Conservation (phyloP, 1,139 yeast species). For the Pichiaceae sp. region DNA sequence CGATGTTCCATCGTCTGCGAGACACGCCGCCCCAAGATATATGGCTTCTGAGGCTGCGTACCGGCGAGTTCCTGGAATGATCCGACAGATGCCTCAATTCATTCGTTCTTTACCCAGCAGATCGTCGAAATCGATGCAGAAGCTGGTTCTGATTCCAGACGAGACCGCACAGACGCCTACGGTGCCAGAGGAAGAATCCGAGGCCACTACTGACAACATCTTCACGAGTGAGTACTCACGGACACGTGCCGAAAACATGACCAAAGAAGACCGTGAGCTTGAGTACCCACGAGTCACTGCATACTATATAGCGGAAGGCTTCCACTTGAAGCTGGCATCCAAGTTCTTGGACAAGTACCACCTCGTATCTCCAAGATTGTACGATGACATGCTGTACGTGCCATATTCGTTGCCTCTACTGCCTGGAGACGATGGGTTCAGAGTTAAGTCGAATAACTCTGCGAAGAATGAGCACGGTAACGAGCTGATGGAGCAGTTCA, state of each 20-base stretch:
- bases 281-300: conserved; percentile 84
- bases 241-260: conserved; percentile 62
- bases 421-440: conserved; percentile 79
- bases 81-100: conserved; percentile 37
- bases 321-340: conserved; percentile 55
- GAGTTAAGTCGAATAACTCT: conserved; percentile 74
- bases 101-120: conserved; percentile 72
- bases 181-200: conserved; percentile 14
- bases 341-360: conserved; percentile 62
- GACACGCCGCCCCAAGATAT: conserved; percentile 34
- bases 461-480: conserved; percentile 55
- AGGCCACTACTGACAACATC: conserved; percentile 24
- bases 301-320: conserved; percentile 77
- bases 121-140: conserved; percentile 79
- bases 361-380: conserved; percentile 74
- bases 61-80: conserved; percentile 11
- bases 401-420: conserved; percentile 83
- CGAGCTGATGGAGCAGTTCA: conserved; percentile 64
- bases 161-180: conserved; percentile 16
- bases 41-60: conserved; percentile 10
- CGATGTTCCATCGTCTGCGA: conserved; percentile 78
- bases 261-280: conserved; percentile 58
- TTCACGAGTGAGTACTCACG: conserved; percentile 28
- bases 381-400: conserved; percentile 86
- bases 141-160: conserved; percentile 73